Base-by-base conservation (phyloP, 2,329 filamentous ascomycete genomes). In the Fusarium bactridioides region DNA sequence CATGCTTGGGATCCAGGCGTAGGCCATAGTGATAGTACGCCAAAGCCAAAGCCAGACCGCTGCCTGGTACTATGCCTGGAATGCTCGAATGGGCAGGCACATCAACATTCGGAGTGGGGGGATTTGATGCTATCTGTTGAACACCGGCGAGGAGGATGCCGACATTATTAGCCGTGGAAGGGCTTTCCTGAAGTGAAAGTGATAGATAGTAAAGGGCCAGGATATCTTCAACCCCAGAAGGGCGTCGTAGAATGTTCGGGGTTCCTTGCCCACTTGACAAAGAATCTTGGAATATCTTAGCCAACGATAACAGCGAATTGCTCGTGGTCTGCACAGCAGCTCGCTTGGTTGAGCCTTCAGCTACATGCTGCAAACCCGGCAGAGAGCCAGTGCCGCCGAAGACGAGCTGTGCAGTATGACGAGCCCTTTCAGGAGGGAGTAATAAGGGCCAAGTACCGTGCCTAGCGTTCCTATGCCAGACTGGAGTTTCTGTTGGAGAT, bases 121-220 rank as follows among this genome's bases (percentile, higher is more conserved):
- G 37, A 18, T 83, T 84, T 25, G 85, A 79, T 31, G 75, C 73
- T 13, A 79, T 65, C 64, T 97, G 94, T 78, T 97, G 96, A 25
- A 98, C 93, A 63, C 96, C 94, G 10, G 96, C 96, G n/a, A 99
- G 89, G 33, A 99, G 86, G 61, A 99, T 99, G 7, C 96, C 96
- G 18, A 99, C 95, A 79, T 99, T 99, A 80, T 99, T 99, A 2
- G 96, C 96, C 0, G 96, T 99, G 0, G 96, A 99, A 5, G 96
- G 96, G 77, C 96, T 98, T 53, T 96, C 95, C 72, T 98, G 96
- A 5, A 99, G 86, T 0, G 96, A 97, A 7, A 99, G 84, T 0
- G 96, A 99, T 6, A 99, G 86, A 78, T 99, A 99, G 80, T 99
- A 99, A 18, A 99, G 87, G 4, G 95, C 94, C 40, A 99, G 83